Evolutionary conservation across 2,329 filamentous ascomycete genomes (phyloP).

Genomic region (Colletotrichum viniferum): DNA sequence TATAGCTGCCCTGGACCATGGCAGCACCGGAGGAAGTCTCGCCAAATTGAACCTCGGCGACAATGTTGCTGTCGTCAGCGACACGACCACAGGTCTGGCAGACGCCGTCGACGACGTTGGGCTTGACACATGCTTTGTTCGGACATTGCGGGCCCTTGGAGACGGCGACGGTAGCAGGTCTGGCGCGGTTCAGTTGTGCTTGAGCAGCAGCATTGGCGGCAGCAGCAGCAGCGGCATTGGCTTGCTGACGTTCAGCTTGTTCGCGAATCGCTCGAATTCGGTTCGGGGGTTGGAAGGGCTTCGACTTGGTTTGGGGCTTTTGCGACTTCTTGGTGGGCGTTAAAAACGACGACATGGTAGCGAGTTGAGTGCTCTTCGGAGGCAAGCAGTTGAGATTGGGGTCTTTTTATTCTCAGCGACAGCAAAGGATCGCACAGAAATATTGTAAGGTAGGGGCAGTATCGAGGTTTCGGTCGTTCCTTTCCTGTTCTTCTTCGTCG

Average conservation of each 20-base stretch:
- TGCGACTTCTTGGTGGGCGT: conserved; percentile 41
- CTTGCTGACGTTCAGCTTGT: conserved; percentile 50
- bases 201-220: conserved; percentile 24
- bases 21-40: conserved; percentile 86
- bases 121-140: conserved; percentile 64
- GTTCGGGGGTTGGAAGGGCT: conserved; percentile 51
- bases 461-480: not conserved
- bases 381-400: not conserved
- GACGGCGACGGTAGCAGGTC: conserved; percentile 34
- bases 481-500: not conserved
- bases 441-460: not conserved
- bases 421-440: not conserved
- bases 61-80: conserved; percentile 85
- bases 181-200: conserved; percentile 21
- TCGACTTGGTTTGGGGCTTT: conserved; percentile 33
- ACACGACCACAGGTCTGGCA: conserved; percentile 87
- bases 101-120: conserved; percentile 67
- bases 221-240: conserved; percentile 34
- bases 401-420: not conserved
- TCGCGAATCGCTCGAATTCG: conserved; percentile 57
- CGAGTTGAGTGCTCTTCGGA: not conserved
- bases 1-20: conserved; percentile 87
- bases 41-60: conserved; percentile 89
- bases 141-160: conserved; percentile 53
- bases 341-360: conserved; percentile 52